Percentiles rank a stretch among this genome's conserved stretches.
These are phyloP conservation scores for Aaosphaeria arxii DNA, from an alignment of 2,329 filamentous ascomycete genomes.

Conservation along the genomic window DNA sequence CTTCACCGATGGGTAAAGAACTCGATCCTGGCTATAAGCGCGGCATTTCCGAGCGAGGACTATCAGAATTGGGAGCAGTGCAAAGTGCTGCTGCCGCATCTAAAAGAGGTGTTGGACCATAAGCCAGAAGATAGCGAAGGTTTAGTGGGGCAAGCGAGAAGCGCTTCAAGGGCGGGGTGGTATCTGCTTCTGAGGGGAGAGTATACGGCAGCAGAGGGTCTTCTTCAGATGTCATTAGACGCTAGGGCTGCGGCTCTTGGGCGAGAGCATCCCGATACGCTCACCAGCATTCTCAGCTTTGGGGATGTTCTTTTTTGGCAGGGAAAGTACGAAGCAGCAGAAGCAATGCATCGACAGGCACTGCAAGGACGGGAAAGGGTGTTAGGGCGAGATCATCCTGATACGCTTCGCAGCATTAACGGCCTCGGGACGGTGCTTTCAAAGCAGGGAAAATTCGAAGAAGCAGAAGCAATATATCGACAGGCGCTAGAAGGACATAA, in stretches of 20 bases:
- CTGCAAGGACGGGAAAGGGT: slow-evolving; percentile 11
- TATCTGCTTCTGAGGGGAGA: slow-evolving; percentile 3
- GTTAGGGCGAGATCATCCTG: slow-evolving; percentile 2
- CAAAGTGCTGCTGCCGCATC: slow-evolving; percentile 5
- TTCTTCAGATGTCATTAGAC: slow-evolving; percentile 1
- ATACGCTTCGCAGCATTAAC: neutral
- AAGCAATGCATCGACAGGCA: slow-evolving; percentile 8
- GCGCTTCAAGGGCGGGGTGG: slow-evolving; percentile 2
- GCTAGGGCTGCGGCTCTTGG: neutral
- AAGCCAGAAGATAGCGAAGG: neutral
- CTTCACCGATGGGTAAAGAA: slow-evolving; percentile 20
- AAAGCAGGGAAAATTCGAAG: neutral
- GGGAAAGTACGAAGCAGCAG: slow-evolving; percentile 7
- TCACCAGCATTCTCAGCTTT: slow-evolving; percentile 13
- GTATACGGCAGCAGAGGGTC: slow-evolving; percentile 3
- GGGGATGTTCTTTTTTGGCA: neutral
- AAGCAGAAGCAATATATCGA: slow-evolving; percentile 3
- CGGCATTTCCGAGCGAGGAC: slow-evolving; percentile 1
- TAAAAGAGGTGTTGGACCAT: slow-evolving; percentile 2
- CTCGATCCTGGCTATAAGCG: slow-evolving; percentile 12
- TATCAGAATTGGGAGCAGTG: slow-evolving; percentile 3
- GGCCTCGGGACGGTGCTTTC: neutral
- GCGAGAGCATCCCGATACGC: slow-evolving; percentile 1
- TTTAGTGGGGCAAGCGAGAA: slow-evolving; percentile 1
- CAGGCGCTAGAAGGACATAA: slow-evolving; percentile 10